phyloP scores from a whole-genome alignment of 2,329 filamentous ascomycete genomes.

The Colletotrichum navitas region DNA sequence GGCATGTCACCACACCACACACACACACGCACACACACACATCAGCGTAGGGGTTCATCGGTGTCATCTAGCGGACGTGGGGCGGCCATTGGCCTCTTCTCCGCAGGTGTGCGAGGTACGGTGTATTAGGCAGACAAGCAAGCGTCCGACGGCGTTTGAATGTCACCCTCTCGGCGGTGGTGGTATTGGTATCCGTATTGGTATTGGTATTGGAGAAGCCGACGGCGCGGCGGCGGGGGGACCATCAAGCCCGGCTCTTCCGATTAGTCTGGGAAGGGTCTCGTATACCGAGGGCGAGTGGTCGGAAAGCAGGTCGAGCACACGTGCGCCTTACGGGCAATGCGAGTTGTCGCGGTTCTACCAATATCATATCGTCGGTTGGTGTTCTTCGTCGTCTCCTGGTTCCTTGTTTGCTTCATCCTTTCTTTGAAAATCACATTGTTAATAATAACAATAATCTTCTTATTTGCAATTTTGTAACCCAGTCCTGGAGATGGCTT shows the following conservation, averaged over 20 bases:
- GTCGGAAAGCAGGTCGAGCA: neutral
- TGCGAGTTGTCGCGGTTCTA: neutral
- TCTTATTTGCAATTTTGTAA: no score
- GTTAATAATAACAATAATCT: no score
- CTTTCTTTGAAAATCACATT: no score
- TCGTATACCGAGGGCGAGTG: neutral
- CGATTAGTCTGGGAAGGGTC: no score
- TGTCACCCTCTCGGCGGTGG: neutral
- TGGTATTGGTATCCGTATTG: no score
- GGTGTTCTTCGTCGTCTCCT: no score
- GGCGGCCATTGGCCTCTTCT: neutral
- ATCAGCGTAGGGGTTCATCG: no score
- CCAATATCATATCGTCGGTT: no score
- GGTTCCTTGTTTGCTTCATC: no score
- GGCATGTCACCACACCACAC: neutral
- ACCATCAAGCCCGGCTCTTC: neutral
- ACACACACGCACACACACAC: no score
- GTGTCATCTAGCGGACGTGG: neutral
- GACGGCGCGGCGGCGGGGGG: neutral
- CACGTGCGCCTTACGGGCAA: neutral
- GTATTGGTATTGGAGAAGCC: neutral
- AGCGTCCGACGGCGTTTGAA: neutral
- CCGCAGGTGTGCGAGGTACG: neutral
- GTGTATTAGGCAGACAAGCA: no score
- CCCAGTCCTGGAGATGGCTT: neutral